Evolutionary conservation across 169 alveolate species (phyloP), one percentile per base, ranked within the genome.

Genomic region (Cryptosporidium ubiquitum): DNA sequence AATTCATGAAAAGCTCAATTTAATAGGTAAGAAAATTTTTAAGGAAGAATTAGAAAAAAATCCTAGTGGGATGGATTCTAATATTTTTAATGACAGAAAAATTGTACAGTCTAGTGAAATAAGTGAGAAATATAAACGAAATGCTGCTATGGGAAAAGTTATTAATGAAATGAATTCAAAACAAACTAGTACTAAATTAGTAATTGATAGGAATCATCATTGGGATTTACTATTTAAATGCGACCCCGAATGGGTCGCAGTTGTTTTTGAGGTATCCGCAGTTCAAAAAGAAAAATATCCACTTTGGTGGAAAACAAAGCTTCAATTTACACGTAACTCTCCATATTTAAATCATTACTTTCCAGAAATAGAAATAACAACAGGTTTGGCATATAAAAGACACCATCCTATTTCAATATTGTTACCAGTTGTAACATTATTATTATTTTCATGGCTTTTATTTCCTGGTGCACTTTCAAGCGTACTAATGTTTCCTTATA

Each of bases 191-290:
- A 26, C 26, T 12, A 49, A 73, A 35, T 40, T 79, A 14, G 66
- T 58, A 37, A 52, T 64, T 23, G 75, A 79, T 64, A 79, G 35
- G 40, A 79, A 79, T 29, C 89, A 79, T 47, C 89, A 79, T 29
- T 79, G 89, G 89, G 89, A 79, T 23, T 61, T 79, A 61, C 66
- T 79, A 33, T 42, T 79, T 40, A 79, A 79, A 79, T 79, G 89
- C 51, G 89, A 79, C 26, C 89, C 89, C 0, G 89, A 79, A 37
- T 79, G 89, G 89, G 89, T 79, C 14, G 39, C 89, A 18, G 74
- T 79, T 37, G 66, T 61, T 40, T 79, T 79, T 61, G 89, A 79
- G 35, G 89, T 79, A 31, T 79, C 89, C 37, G 89, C 89, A 9
- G 89, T 79, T 42, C 66, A 79, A 49, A 60, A 44, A 79, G 89